Conservation (phyloP, 2,329 filamentous ascomycete species). For the Ambrosiella cleistominuta region DNA sequence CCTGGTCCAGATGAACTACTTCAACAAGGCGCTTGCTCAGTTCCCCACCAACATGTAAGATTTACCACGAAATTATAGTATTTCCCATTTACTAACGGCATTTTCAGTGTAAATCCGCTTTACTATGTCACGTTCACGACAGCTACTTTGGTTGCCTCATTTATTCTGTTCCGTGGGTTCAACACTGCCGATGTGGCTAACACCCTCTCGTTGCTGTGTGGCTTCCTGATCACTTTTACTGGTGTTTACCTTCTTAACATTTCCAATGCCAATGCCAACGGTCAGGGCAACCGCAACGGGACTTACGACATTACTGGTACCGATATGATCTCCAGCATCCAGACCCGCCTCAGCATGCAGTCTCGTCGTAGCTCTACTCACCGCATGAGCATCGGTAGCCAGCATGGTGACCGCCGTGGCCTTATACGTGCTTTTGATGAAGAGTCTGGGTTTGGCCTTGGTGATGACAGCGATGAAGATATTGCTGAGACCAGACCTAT, state of each 20-base stretch:
- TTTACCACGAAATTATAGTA: background rate
- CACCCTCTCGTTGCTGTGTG: conserved; percentile 78
- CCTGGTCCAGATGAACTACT: conserved; percentile 98
- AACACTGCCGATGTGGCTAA: conserved; percentile 86
- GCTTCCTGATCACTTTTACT: conserved; percentile 87
- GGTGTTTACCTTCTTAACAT: conserved; percentile 92
- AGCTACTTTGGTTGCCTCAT: conserved; percentile 80
- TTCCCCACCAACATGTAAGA: conserved; percentile 94
- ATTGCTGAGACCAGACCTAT: conserved; percentile 14
- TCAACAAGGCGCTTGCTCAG: conserved; percentile 94
- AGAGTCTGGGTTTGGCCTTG: conserved; percentile 60
- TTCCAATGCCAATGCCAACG: conserved; percentile 80
- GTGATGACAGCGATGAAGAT: conserved; percentile 38
- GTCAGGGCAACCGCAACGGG: conserved; percentile 45
- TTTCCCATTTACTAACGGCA: background rate
- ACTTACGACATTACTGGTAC: conserved; percentile 69
- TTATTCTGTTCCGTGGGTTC: conserved; percentile 90
- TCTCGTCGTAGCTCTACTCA: conserved; percentile 54
- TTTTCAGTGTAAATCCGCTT: conserved; percentile 66
- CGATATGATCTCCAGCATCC: conserved; percentile 74
- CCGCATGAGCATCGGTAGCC: conserved; percentile 46
- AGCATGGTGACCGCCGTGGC: conserved; percentile 55
- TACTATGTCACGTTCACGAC: conserved; percentile 98
- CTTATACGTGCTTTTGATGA: conserved; percentile 82
- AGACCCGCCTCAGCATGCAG: conserved; percentile 89